These are phyloP conservation scores for Rhizophlyctis rosea DNA, from an alignment of 192 early-diverging fungal species.

Conservation along the genomic window DNA sequence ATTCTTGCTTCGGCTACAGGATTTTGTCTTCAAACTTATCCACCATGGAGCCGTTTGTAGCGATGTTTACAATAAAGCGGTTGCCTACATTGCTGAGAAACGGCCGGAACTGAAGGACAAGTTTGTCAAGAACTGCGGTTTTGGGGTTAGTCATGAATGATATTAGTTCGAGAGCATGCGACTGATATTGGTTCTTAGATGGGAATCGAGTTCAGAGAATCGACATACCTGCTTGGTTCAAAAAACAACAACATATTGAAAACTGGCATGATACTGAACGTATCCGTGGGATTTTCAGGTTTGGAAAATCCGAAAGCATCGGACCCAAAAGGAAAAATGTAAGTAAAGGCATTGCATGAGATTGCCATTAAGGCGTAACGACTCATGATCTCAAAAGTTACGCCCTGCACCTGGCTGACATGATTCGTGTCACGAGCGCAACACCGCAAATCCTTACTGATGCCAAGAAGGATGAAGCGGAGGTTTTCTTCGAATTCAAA, in stretches of 20 bases:
- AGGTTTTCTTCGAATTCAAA: constrained; percentile 48
- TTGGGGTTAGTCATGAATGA: constrained; percentile 62
- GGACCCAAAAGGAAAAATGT: constrained; percentile 71
- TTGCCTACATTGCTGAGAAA: constrained; percentile 67
- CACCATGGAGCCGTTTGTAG: constrained; percentile 71
- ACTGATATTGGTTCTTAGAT: no score
- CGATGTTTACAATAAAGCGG: constrained; percentile 72
- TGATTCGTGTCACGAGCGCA: constrained; percentile 63
- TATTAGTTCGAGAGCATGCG: no score
- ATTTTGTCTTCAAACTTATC: constrained; percentile 65
- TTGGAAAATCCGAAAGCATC: constrained; percentile 69
- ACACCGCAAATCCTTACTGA: constrained; percentile 60
- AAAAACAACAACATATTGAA: constrained; percentile 68
- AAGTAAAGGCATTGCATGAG: constrained; percentile 7
- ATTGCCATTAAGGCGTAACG: no score
- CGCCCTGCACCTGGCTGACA: constrained; percentile 78
- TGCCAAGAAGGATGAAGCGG: constrained; percentile 51
- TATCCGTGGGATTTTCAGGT: constrained; percentile 83
- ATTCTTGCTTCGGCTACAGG: constrained; percentile 84
- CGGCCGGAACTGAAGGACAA: constrained; percentile 82
- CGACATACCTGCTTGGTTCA: constrained; percentile 69
- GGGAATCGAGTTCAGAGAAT: constrained; percentile 93
- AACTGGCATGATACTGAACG: constrained; percentile 80
- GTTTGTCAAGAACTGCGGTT: constrained; percentile 87
- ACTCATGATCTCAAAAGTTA: no score